Evolutionary conservation across 495 filamentous ascomycete genomes (phyloP).

Genomic region (Cudoniella acicularis): DNA sequence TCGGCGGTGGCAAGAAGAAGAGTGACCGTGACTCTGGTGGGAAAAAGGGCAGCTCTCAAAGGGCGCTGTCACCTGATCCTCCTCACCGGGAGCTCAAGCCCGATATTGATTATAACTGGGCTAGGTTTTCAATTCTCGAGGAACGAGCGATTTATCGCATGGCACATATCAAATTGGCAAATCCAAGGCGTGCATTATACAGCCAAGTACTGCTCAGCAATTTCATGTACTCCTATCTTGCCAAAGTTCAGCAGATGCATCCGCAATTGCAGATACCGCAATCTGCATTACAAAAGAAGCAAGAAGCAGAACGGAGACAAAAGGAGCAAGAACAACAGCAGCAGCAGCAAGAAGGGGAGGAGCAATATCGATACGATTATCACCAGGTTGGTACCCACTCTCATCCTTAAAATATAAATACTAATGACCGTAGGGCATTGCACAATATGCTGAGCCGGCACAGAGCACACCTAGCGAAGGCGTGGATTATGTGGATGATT

Average conservation of each 20-base stretch:
- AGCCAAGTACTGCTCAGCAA: conserved; percentile 98
- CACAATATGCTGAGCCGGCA: conserved; percentile 22
- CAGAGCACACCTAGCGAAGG: conserved; percentile 35
- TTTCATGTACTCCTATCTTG: conserved; percentile 99
- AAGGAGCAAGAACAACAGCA: conserved; percentile 56
- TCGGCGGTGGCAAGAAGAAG: conserved; percentile 83
- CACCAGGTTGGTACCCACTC: conserved; percentile 37
- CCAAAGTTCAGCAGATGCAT: conserved; percentile 98
- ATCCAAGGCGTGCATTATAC: conserved; percentile 85
- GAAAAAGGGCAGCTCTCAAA: conserved; percentile 69
- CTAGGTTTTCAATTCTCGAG: conserved; percentile 90
- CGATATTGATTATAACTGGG: conserved; percentile 94
- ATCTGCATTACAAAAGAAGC: conserved; percentile 58
- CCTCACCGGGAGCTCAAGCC: conserved; percentile 66
- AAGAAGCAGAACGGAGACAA: conserved; percentile 59
- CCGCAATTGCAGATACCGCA: conserved; percentile 80
- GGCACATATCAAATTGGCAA: conserved; percentile 98
- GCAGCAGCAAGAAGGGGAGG: conserved; percentile 42
- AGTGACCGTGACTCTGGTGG: conserved; percentile 57
- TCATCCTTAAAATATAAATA: not conserved
- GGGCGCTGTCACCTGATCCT: conserved; percentile 78
- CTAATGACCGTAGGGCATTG: conserved; percentile 17
- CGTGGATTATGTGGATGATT: conserved; percentile 52
- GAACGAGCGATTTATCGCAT: conserved; percentile 97
- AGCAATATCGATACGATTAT: conserved; percentile 42